Percentiles rank a stretch among this genome's conserved stretches.
These are phyloP conservation scores for Pichia membranifaciens DNA, from an alignment of 805 yeast species.

Conservation along the genomic window DNA sequence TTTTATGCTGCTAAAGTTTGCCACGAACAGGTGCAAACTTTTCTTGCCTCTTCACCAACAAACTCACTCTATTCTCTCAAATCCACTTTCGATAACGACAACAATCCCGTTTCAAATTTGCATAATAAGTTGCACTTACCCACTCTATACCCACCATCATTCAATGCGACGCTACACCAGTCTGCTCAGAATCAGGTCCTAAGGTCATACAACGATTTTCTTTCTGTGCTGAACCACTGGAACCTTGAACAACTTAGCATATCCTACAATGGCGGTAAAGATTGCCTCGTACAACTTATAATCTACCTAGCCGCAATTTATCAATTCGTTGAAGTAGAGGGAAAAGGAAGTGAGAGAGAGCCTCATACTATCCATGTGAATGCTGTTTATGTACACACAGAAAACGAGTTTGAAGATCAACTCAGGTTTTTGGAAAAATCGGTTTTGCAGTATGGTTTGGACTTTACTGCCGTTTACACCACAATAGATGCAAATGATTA, in stretches of 20 bases:
- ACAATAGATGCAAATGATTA: not conserved
- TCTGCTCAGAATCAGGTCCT: slow-evolving; percentile 24
- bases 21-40: not conserved
- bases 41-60: not conserved
- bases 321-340: slow-evolving; percentile 15
- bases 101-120: not conserved
- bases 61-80: slow-evolving; percentile 1
- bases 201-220: slow-evolving; percentile 18
- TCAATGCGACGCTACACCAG: slow-evolving; percentile 10
- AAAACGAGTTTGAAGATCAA: slow-evolving; percentile 65
- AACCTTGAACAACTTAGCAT: slow-evolving; percentile 54
- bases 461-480: slow-evolving; percentile 28
- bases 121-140: slow-evolving; percentile 6
- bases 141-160: slow-evolving; percentile 6
- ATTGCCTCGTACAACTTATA: slow-evolving; percentile 83
- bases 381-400: slow-evolving; percentile 72
- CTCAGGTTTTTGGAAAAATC: slow-evolving; percentile 58
- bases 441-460: slow-evolving; percentile 48
- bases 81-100: not conserved
- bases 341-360: slow-evolving; percentile 1
- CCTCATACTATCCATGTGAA: slow-evolving; percentile 29
- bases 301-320: slow-evolving; percentile 55
- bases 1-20: not conserved
- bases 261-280: slow-evolving; percentile 95
- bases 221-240: slow-evolving; percentile 19